A percentile compares a stretch with the other conserved stretches of the same genome.
These are phyloP conservation scores for Chloroidium sp. DNA, from an alignment of 163 green algal species.

Conservation along the genomic window DNA sequence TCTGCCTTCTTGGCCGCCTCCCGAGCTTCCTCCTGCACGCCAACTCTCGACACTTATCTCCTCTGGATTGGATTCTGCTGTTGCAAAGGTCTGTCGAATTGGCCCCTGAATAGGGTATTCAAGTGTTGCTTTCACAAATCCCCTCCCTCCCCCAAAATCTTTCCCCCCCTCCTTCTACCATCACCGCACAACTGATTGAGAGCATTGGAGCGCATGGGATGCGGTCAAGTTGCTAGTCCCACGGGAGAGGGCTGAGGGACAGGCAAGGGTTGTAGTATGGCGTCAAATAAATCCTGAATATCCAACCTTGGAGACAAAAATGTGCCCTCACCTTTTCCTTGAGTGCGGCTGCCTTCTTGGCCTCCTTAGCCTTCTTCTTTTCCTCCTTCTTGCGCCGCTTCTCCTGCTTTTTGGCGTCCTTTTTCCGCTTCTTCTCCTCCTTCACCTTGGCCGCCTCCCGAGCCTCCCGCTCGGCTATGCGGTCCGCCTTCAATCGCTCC, in stretches of 20 bases:
- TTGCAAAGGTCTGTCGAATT: no score
- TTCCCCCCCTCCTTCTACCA: no score
- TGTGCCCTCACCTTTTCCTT: slow-evolving; percentile 2
- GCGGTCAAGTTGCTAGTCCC: no score
- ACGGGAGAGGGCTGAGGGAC: no score
- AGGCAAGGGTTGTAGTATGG: no score
- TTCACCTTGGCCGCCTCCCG: slow-evolving; percentile 12
- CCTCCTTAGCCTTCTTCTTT: slow-evolving; percentile 26
- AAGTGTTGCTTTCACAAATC: no score
- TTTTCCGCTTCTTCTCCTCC: slow-evolving; percentile 18
- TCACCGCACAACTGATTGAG: no score
- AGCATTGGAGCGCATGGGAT: no score
- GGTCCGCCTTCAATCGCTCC: slow-evolving; percentile 31
- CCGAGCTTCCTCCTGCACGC: not conserved
- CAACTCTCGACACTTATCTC: not conserved
- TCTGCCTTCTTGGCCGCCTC: not conserved
- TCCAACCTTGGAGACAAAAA: not conserved
- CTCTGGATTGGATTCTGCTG: no score
- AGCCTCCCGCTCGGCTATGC: slow-evolving; percentile 31
- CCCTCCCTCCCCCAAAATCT: no score
- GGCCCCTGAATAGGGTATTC: no score
- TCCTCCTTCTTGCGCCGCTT: slow-evolving; percentile 33
- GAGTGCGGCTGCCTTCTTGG: slow-evolving; percentile 5
- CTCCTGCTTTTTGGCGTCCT: slow-evolving; percentile 15
- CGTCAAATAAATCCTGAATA: no score